Percentiles rank a stretch among this genome's conserved stretches.
Conservation (phyloP, 2,329 filamentous ascomycete genomes). For the Pseudocercospora cruenta region DNA sequence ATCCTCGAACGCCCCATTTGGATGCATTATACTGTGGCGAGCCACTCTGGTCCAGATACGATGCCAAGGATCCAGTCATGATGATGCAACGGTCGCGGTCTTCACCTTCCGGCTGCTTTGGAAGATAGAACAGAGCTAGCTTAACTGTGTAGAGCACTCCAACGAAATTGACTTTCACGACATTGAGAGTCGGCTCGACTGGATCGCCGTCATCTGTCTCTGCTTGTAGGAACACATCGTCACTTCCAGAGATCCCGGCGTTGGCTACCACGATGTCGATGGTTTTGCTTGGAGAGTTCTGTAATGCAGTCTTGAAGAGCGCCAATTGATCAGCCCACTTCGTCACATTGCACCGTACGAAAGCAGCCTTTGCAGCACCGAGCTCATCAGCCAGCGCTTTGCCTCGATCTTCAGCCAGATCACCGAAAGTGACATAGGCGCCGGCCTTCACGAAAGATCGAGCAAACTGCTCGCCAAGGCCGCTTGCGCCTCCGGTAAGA, state of each 20-base stretch:
- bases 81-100: constrained; percentile 54
- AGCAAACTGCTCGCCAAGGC: constrained; percentile 41
- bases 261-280: constrained; percentile 36
- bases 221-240: constrained; percentile 28
- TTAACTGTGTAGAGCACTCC: constrained; percentile 35
- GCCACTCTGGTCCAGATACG: constrained; percentile 52
- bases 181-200: constrained; percentile 32
- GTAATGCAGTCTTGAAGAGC: constrained; percentile 35
- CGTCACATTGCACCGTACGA: constrained; percentile 37
- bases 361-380: constrained; percentile 35
- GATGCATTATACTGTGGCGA: constrained; percentile 42
- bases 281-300: constrained; percentile 18
- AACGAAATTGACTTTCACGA: constrained; percentile 30
- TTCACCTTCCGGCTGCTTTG: constrained; percentile 38
- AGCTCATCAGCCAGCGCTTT: constrained; percentile 37
- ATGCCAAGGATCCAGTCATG: constrained; percentile 54
- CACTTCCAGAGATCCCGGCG: constrained; percentile 32
- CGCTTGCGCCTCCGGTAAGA: constrained; percentile 53
- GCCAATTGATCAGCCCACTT: constrained; percentile 38
- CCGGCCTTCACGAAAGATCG: constrained; percentile 38
- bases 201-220: constrained; percentile 27
- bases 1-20: constrained; percentile 49
- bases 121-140: constrained; percentile 46
- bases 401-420: constrained; percentile 36
- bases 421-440: constrained; percentile 42